Percentiles rank a stretch among this genome's conserved stretches.
These are phyloP conservation scores for Diplogelasinospora grovesii DNA, from an alignment of 495 filamentous ascomycete genomes.

Conservation along the genomic window DNA sequence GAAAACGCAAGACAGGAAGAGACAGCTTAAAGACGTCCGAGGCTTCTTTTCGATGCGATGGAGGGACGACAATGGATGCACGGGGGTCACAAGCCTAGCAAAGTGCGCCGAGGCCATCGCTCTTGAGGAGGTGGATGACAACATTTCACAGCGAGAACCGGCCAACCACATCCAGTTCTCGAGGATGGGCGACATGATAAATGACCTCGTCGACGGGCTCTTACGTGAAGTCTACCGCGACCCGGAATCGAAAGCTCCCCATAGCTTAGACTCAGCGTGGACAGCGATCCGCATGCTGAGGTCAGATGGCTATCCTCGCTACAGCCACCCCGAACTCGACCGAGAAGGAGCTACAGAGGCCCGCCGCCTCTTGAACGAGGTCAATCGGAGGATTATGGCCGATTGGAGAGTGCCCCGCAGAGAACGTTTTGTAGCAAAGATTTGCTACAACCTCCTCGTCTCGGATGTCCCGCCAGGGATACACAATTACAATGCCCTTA, in stretches of 20 bases:
- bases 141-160: slow-evolving; percentile 8
- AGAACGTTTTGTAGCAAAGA: slow-evolving; percentile 41
- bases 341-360: slow-evolving; percentile 2
- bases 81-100: neutral
- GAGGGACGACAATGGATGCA: no score
- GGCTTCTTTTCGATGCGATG: no score
- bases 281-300: slow-evolving; percentile 22
- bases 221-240: slow-evolving; percentile 14
- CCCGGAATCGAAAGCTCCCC: slow-evolving; percentile 9
- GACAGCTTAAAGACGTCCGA: no score
- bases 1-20: no score
- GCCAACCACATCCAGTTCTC: slow-evolving; percentile 7
- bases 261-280: slow-evolving; percentile 24
- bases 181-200: slow-evolving; percentile 10
- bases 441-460: slow-evolving; percentile 62
- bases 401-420: slow-evolving; percentile 13
- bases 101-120: slow-evolving; percentile 8
- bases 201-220: slow-evolving; percentile 19
- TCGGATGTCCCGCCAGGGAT: slow-evolving; percentile 51
- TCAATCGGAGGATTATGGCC: slow-evolving; percentile 29
- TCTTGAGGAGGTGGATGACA: slow-evolving; percentile 4
- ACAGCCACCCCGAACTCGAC: slow-evolving; percentile 19
- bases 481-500: slow-evolving; percentile 60
- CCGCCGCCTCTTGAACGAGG: slow-evolving; percentile 25
- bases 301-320: slow-evolving; percentile 31